phyloP scores from a whole-genome alignment of 2,329 filamentous ascomycete species.

The Reticulascus tulasneorum region DNA sequence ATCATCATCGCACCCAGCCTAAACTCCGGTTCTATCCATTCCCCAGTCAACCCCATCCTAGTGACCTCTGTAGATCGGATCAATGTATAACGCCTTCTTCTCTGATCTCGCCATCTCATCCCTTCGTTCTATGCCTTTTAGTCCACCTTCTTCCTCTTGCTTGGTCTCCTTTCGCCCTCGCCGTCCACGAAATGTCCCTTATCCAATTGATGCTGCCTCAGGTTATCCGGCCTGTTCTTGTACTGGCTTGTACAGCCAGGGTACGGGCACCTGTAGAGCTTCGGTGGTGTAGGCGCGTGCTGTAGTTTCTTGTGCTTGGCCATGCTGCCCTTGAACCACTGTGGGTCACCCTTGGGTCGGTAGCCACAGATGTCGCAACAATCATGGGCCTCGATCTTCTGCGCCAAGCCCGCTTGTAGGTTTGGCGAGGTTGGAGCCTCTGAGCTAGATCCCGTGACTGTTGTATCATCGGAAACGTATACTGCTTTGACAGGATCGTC shows the following conservation, averaged over 20 bases:
- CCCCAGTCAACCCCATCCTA: no score
- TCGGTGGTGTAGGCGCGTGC: slow-evolving; percentile 44
- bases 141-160: slow-evolving; percentile 43
- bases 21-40: no score
- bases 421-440: slow-evolving; percentile 9
- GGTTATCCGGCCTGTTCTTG: slow-evolving; percentile 52
- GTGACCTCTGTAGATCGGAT: no score
- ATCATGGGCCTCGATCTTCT: slow-evolving; percentile 38
- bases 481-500: neutral
- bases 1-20: no score
- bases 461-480: neutral
- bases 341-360: slow-evolving; percentile 51
- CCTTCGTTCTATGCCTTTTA: no score
- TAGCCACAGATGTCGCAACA: slow-evolving; percentile 52
- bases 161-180: slow-evolving; percentile 32
- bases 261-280: slow-evolving; percentile 49
- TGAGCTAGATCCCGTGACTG: neutral
- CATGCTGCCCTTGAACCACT: slow-evolving; percentile 57
- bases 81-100: no score
- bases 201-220: slow-evolving; percentile 53
- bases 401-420: no score
- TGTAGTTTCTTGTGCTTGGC: slow-evolving; percentile 54
- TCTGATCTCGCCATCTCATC: no score
- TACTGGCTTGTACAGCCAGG: slow-evolving; percentile 53
- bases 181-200: slow-evolving; percentile 51